Evolutionary conservation across 148 eudicot genomes (phyloP), one percentile per base, ranked within the genome.

Genomic region (Silene uniflora): DNA sequence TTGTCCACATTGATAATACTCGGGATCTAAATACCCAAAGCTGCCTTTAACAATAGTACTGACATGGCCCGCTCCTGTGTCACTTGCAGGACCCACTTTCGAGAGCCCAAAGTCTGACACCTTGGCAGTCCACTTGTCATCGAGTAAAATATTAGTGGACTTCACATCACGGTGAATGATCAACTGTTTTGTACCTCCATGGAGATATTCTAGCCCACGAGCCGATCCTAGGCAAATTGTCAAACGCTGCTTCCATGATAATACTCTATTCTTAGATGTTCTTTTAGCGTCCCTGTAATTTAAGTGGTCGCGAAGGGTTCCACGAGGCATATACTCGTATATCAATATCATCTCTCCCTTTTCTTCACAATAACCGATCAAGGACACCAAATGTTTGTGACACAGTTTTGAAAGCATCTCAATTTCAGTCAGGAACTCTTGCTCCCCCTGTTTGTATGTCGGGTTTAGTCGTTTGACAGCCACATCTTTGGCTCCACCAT

Each of bases 21-120:
- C 85, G 0, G 91, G 89, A 64, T 86, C 89, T 2, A 86, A 61
- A 29, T 86, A 86, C 56, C 89, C 89, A 12, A 81, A 8, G 61
- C 84, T 86, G 0, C 89, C 91, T 49, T 88, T 88, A 42, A 73
- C 76, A 10, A 39, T 56, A 1, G 73, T 76, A 55, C 71, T 68
- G 10, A 76, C 65, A 21, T 69, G 73, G 35, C 23, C 61, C 17
- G 11, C 4, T 21, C 72, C 73, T 23, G 23, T 21, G 5, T 42
- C 58, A 22, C 19, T 35, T 1, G 25, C 55, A 10, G 78, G 78
- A 2, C 78, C 82, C 14, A 74, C 70, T 65, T 80, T 75, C 3
- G 78, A 75, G 23, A 80, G 71, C 1, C 78, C 82, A 49, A 80
- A 75, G 19, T 80, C 82, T 0, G 79, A 76, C 19, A 81, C 79